Evolutionary conservation across 768 basidiomycete genomes (phyloP).

Genomic region (Amanita fuliginea): DNA sequence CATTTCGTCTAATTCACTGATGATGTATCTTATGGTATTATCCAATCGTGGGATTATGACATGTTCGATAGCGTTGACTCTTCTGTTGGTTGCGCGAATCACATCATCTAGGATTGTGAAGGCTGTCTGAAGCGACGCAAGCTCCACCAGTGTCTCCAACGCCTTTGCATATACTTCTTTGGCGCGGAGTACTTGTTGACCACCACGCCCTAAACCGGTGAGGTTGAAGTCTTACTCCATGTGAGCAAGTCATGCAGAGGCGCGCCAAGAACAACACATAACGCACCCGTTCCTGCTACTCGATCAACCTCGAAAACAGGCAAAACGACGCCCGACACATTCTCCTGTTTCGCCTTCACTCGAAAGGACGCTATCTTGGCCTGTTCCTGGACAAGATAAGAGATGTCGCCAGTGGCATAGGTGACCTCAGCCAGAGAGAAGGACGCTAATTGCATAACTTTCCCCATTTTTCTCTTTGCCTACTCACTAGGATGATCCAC

Average conservation of each 20-base stretch:
- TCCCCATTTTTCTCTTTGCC: slow-evolving; percentile 99
- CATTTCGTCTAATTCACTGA: slow-evolving; percentile 98
- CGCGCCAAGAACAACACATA: slow-evolving; percentile 6
- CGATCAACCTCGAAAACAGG: slow-evolving; percentile 93
- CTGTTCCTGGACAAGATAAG: slow-evolving; percentile 95
- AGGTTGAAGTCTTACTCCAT: slow-evolving; percentile 74
- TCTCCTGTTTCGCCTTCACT: slow-evolving; percentile 93
- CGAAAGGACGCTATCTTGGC: slow-evolving; percentile 86
- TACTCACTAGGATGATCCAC: slow-evolving; percentile 24
- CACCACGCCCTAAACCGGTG: slow-evolving; percentile 93
- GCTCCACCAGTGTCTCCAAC: slow-evolving; percentile 91
- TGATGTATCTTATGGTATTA: slow-evolving; percentile 96
- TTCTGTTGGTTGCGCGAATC: slow-evolving; percentile 96
- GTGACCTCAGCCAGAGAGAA: slow-evolving; percentile 99
- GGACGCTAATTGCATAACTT: slow-evolving; percentile 97
- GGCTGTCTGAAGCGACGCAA: slow-evolving; percentile 94
- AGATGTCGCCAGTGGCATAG: slow-evolving; percentile 94
- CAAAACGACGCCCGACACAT: slow-evolving; percentile 92
- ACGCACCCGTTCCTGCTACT: slow-evolving; percentile 67
- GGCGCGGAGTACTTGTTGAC: slow-evolving; percentile 90
- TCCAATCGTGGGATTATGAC: slow-evolving; percentile 92
- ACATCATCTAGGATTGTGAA: slow-evolving; percentile 99
- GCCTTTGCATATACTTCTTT: slow-evolving; percentile 98
- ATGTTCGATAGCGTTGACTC: slow-evolving; percentile 98
- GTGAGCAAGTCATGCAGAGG: neutral